Evolutionary conservation across 108 stramenopile genomes (phyloP).

Genomic region (Skeletonema costatum): DNA sequence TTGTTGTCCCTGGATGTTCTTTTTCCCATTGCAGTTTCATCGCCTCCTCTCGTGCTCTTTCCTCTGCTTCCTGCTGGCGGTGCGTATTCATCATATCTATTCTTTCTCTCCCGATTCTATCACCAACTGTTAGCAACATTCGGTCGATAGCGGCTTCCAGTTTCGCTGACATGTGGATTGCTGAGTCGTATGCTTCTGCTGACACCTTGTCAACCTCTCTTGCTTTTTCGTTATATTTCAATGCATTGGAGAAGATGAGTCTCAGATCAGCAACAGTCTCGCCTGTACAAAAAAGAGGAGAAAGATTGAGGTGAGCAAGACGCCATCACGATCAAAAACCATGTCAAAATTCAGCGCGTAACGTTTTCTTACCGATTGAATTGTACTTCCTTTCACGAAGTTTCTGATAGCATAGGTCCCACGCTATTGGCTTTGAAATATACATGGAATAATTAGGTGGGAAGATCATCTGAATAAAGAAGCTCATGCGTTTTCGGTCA

Average conservation of each 20-base stretch:
- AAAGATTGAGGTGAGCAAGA: not conserved
- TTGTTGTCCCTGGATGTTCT: slow-evolving; percentile 42
- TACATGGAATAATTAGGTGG: slow-evolving; percentile 81
- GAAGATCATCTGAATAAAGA: slow-evolving; percentile 64
- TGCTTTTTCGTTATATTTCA: slow-evolving; percentile 76
- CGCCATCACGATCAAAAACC: not conserved
- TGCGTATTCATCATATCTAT: slow-evolving; percentile 76
- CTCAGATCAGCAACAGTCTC: slow-evolving; percentile 76
- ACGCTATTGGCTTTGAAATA: slow-evolving; percentile 86
- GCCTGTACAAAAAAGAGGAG: not conserved
- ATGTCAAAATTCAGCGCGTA: not conserved
- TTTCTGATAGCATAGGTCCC: slow-evolving; percentile 68
- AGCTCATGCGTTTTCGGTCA: slow-evolving; percentile 73
- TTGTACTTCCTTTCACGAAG: slow-evolving; percentile 73
- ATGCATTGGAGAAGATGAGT: slow-evolving; percentile 83
- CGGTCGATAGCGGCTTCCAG: slow-evolving; percentile 81
- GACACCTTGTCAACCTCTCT: slow-evolving; percentile 64
- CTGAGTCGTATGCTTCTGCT: slow-evolving; percentile 68
- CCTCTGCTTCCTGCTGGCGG: slow-evolving; percentile 75
- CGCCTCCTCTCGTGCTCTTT: slow-evolving; percentile 75
- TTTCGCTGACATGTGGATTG: slow-evolving; percentile 76
- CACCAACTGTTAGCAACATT: slow-evolving; percentile 73
- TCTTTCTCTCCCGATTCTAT: slow-evolving; percentile 76
- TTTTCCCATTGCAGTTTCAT: slow-evolving; percentile 66
- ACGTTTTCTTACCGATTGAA: slow-evolving; percentile 42